Conservation (phyloP, 768 basidiomycete genomes). For the Flagelloscypha sp. region DNA sequence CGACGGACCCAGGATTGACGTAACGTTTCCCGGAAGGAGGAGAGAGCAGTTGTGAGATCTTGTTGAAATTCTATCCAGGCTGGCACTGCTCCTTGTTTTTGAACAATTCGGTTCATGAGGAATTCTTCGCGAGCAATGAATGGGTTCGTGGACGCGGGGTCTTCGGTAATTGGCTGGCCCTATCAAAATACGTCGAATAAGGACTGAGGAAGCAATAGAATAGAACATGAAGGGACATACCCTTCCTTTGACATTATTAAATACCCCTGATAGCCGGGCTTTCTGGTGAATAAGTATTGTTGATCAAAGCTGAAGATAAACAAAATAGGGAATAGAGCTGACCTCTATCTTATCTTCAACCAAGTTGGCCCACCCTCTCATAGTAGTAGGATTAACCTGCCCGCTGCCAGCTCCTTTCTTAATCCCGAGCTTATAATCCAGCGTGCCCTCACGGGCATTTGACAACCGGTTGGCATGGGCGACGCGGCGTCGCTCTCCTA, state of each 20-base stretch:
- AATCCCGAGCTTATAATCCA: constrained; percentile 70
- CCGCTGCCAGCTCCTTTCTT: constrained; percentile 18
- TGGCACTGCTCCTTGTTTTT: constrained; percentile 73
- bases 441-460: constrained; percentile 58
- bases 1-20: constrained; percentile 70
- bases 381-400: constrained; percentile 45
- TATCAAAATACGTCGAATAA: too few species aligned
- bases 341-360: constrained; percentile 81
- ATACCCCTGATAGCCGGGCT: constrained; percentile 59
- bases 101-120: constrained; percentile 79
- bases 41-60: constrained; percentile 58
- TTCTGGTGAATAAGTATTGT: constrained; percentile 29
- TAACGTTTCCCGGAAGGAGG: constrained; percentile 56
- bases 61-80: constrained; percentile 82
- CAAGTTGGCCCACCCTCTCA: constrained; percentile 70
- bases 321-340: constrained; percentile 9
- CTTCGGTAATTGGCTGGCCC: constrained; percentile 32
- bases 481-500: constrained; percentile 42
- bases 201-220: too few species aligned
- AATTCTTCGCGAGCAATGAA: constrained; percentile 72
- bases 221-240: constrained; percentile 53
- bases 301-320: neutral
- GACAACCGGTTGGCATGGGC: constrained; percentile 49
- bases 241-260: constrained; percentile 64
- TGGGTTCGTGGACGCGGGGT: constrained; percentile 37